Evolutionary conservation across 129 eudicot species (phyloP), one percentile per base, ranked within the genome.

Genomic region (Centrapalus pauciflorus): DNA sequence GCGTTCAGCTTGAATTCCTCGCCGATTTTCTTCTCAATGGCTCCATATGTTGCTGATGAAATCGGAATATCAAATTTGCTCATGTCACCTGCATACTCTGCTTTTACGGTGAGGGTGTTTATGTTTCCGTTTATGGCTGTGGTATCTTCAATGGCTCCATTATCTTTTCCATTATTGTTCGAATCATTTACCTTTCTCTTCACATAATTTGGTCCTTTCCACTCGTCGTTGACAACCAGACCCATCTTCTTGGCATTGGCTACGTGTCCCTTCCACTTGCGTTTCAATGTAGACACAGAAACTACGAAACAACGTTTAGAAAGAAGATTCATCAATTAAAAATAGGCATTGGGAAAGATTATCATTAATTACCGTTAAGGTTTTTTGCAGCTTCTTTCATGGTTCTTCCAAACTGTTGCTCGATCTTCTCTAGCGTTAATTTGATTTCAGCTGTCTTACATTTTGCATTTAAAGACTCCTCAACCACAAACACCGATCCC

Each of bases 51-150:
- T 24, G 55, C 43, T 27, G 59, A 40, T 4, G 66, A 43, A 38
- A 55, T 8, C 17, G 55, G 41, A 21, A 80, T 43, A 30, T 16
- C n/a, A 17, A 75, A 65, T 26, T 77, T 75, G 14, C 64, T 64
- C 16, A 56, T 48, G 51, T 56, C 41, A 57, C 30, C 60, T 11
- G 13, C 66, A 74, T 41, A 64, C 46, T 66, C 64, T 24, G 75
- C 78, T 45, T 80, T 80, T 57, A 80, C 65, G 27, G 58, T 71
- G 50, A 75, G 5, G 0, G 50, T 75, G 23, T 58, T 23, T 21
- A 29, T 40, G 34, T 0, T 26, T 43, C 5, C 8, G 14, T 27
- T 24, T 14, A 6, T 3, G 10, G 14, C 27, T 8, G 14, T 4
- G 4, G 65, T 34, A n/a, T 10, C 43, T 16, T 11, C 41, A 25